These are phyloP conservation scores for Colletotrichum sp. DNA, from an alignment of 2,329 filamentous ascomycete species.

Conservation along the genomic window DNA sequence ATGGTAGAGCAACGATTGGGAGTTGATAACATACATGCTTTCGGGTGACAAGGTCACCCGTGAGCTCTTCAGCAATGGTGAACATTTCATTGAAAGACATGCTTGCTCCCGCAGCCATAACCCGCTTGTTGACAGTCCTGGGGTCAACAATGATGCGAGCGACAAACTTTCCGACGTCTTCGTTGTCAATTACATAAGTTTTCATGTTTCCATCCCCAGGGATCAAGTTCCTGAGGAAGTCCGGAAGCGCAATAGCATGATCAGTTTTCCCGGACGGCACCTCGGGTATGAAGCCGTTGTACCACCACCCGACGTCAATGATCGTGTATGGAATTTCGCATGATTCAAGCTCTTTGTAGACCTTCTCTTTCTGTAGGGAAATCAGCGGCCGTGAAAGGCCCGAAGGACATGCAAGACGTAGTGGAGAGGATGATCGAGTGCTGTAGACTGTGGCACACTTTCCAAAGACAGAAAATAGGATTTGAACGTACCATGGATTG, in stretches of 20 bases:
- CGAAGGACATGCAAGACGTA: too few relatives aligned
- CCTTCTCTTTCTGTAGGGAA: background rate
- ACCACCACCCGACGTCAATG: background rate
- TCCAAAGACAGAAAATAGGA: too few relatives aligned
- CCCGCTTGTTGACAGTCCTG: background rate
- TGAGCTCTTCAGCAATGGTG: background rate
- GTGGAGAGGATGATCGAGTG: too few relatives aligned
- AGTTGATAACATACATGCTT: background rate
- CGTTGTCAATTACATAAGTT: background rate
- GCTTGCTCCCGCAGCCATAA: background rate
- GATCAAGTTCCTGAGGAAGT: background rate
- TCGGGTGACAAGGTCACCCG: background rate
- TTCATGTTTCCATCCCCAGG: background rate
- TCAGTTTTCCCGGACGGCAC: background rate
- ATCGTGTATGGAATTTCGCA: rapidly evolving
- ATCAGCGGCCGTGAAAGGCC: rapidly evolving
- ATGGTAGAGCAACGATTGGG: background rate
- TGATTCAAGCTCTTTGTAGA: background rate
- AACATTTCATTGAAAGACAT: background rate
- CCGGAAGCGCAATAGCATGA: background rate
- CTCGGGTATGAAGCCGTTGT: background rate
- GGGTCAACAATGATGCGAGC: background rate
- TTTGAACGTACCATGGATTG: background rate
- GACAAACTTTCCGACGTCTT: background rate
- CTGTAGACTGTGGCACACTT: too few relatives aligned